A percentile compares a stretch with the other conserved stretches of the same genome.
Evolutionary conservation across 2,329 filamentous ascomycete species (phyloP).

Genomic region (Verticillium klebahnii): DNA sequence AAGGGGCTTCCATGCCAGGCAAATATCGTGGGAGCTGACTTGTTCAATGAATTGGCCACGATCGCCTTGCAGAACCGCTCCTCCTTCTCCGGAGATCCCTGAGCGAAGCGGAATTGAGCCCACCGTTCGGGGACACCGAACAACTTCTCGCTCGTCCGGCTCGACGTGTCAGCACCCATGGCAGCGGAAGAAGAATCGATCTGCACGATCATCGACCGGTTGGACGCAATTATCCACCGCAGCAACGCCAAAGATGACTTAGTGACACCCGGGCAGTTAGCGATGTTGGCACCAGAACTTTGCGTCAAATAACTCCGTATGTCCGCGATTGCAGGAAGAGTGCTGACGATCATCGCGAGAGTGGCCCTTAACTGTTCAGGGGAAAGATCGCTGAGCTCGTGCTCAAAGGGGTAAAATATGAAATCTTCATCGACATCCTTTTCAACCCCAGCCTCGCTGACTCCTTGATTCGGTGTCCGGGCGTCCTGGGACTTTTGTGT

Average conservation of each 20-base stretch:
- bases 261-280: slow-evolving; percentile 50
- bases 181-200: slow-evolving; percentile 42
- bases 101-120: slow-evolving; percentile 82
- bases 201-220: slow-evolving; percentile 79
- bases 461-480: not conserved
- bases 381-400: slow-evolving; percentile 53
- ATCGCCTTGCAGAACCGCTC: slow-evolving; percentile 65
- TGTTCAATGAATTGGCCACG: slow-evolving; percentile 32
- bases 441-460: not conserved
- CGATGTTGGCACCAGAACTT: slow-evolving; percentile 33
- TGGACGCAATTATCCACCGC: slow-evolving; percentile 86
- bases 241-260: slow-evolving; percentile 64
- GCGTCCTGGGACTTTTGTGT: not conserved
- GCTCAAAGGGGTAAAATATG: slow-evolving; percentile 37
- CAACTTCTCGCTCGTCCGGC: slow-evolving; percentile 44
- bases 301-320: slow-evolving; percentile 48
- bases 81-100: slow-evolving; percentile 86
- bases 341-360: slow-evolving; percentile 46
- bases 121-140: slow-evolving; percentile 56
- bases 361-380: slow-evolving; percentile 42
- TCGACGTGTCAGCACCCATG: not conserved
- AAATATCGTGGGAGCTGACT: slow-evolving; percentile 61
- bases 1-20: slow-evolving; percentile 81
- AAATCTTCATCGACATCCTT: not conserved
- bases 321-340: slow-evolving; percentile 55